phyloP scores from a whole-genome alignment of 495 filamentous ascomycete species.

The Delitschia confertaspora region DNA sequence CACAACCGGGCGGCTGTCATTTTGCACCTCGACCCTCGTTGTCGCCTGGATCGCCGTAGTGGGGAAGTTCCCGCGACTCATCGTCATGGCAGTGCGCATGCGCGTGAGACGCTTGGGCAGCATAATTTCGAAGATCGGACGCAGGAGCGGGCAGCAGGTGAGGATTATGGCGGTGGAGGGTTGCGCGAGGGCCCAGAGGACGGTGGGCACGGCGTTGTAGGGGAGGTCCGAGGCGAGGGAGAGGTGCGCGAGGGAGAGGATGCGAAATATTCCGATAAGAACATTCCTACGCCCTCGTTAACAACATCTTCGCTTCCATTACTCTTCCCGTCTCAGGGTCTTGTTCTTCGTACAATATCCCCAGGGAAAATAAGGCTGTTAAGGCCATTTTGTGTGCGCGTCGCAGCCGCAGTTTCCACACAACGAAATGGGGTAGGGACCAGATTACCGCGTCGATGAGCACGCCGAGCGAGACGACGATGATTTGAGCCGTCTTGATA shows the following conservation, averaged over 20 bases:
- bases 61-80: background rate
- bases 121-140: slow-evolving; percentile 15
- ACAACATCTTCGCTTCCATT: background rate
- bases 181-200: slow-evolving; percentile 17
- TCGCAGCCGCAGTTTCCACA: slow-evolving; percentile 14
- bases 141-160: slow-evolving; percentile 20
- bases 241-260: background rate
- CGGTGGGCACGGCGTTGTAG: slow-evolving; percentile 5
- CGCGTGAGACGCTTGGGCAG: slow-evolving; percentile 8
- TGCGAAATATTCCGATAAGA: slow-evolving; percentile 6
- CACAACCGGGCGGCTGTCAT: background rate
- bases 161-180: slow-evolving; percentile 11
- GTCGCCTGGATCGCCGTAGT: slow-evolving; percentile 7
- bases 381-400: slow-evolving; percentile 18
- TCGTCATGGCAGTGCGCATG: background rate
- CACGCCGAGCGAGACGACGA: background rate
- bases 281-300: slow-evolving; percentile 8
- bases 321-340: too few relatives aligned
- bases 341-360: slow-evolving; percentile 12
- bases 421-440: slow-evolving; percentile 16
- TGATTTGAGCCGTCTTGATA: background rate
- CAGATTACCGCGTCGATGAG: slow-evolving; percentile 13
- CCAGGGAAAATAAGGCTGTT: slow-evolving; percentile 13
- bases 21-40: slow-evolving; percentile 6
- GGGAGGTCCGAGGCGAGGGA: background rate